Conservation (phyloP, 1,139 yeast species). For the Nakaseomyces kungkrabaensis region DNA sequence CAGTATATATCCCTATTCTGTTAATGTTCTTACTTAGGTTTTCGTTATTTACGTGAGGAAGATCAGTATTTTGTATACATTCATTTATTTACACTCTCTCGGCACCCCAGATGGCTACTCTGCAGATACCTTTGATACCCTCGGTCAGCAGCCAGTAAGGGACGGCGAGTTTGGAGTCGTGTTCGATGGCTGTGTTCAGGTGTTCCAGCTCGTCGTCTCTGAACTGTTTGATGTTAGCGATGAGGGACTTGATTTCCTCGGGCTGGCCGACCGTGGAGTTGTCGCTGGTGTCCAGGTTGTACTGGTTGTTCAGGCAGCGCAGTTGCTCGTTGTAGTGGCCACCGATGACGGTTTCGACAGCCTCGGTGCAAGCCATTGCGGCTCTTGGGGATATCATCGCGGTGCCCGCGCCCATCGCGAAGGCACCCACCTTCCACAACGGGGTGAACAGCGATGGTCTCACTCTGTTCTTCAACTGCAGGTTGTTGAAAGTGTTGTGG, state of each 20-base stretch:
- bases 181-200: constrained; percentile 81
- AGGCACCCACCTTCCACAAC: constrained; percentile 85
- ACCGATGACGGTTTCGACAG: constrained; percentile 97
- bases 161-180: constrained; percentile 87
- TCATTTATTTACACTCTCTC: constrained; percentile 47
- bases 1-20: too few species aligned
- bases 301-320: constrained; percentile 60
- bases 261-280: constrained; percentile 31
- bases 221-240: constrained; percentile 58
- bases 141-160: constrained; percentile 87
- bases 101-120: constrained; percentile 86
- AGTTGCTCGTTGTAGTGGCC: constrained; percentile 89
- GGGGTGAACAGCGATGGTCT: constrained; percentile 90
- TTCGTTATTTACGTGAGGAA: too few species aligned
- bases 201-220: constrained; percentile 96
- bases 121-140: constrained; percentile 71
- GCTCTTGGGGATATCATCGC: constrained; percentile 87
- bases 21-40: too few species aligned
- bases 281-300: constrained; percentile 38
- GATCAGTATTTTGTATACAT: not conserved
- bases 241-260: constrained; percentile 52
- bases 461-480: constrained; percentile 70
- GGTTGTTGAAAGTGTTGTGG: constrained; percentile 68
- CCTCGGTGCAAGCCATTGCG: constrained; percentile 99
- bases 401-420: constrained; percentile 77